Conservation (phyloP, 306 rosid species). For the Prunus padus region DNA sequence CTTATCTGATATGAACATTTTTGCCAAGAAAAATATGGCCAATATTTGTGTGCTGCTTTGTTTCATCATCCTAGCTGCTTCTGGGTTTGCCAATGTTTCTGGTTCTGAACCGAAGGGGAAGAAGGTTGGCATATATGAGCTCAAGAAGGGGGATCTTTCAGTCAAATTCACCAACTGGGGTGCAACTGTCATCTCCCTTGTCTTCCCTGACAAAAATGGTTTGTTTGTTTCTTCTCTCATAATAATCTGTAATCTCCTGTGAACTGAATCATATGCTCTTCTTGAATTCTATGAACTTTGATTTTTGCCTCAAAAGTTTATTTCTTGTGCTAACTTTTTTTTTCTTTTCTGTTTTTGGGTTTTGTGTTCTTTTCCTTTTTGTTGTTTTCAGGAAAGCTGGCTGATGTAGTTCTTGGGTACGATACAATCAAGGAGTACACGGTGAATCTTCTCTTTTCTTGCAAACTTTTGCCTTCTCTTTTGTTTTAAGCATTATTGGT, state of each 20-base stretch:
- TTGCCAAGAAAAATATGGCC: slow-evolving; percentile 27
- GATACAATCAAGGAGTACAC: slow-evolving; percentile 59
- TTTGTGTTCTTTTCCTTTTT: neutral
- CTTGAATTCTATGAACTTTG: neutral
- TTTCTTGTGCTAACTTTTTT: neutral
- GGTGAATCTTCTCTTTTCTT: slow-evolving; percentile 31
- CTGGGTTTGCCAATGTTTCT: slow-evolving; percentile 34
- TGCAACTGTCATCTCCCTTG: slow-evolving; percentile 46
- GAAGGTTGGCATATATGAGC: slow-evolving; percentile 35
- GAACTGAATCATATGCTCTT: neutral
- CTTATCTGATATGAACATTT: no score
- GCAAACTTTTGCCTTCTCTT: neutral
- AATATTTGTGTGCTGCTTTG: slow-evolving; percentile 26
- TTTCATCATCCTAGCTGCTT: slow-evolving; percentile 32
- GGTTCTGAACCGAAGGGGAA: slow-evolving; percentile 18
- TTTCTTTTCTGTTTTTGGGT: neutral
- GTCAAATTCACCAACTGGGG: slow-evolving; percentile 64
- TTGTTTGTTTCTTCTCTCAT: slow-evolving; percentile 12
- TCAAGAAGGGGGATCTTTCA: slow-evolving; percentile 41
- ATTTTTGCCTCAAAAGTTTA: neutral
- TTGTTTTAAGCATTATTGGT: neutral
- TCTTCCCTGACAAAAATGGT: slow-evolving; percentile 57
- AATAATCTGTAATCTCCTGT: neutral
- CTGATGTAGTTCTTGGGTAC: slow-evolving; percentile 78
- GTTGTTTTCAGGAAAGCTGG: slow-evolving; percentile 55